Evolutionary conservation across 2,329 filamentous ascomycete genomes (phyloP).

Genomic region (Ilyonectria mors-panacis): DNA sequence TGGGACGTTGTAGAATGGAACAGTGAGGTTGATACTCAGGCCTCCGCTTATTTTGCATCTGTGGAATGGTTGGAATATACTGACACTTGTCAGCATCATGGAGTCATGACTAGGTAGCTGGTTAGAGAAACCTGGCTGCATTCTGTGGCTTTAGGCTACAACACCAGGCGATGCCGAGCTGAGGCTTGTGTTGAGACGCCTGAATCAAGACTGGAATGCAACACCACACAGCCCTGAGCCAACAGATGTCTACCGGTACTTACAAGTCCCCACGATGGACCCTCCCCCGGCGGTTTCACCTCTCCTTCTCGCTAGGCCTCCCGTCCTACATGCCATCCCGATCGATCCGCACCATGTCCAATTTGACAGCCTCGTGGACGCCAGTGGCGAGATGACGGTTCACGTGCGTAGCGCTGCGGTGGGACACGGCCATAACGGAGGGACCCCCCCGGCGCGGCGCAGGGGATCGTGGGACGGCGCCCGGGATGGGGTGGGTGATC

Average conservation of each 20-base stretch:
- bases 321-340: not conserved
- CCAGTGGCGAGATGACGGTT: not conserved
- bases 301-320: not conserved
- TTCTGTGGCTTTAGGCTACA: conserved; percentile 17
- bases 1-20: not conserved
- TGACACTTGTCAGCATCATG: not conserved
- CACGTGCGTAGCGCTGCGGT: not conserved
- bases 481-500: conserved; percentile 30
- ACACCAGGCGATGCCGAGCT: conserved; percentile 3
- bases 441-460: not conserved
- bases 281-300: conserved; percentile 18
- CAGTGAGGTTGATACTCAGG: not conserved
- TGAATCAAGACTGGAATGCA: conserved; percentile 32
- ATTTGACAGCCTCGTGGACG: not conserved
- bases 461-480: not conserved
- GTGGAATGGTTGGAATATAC: not conserved
- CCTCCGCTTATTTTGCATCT: not conserved
- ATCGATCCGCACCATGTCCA: not conserved
- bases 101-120: conserved; percentile 9
- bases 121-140: not conserved
- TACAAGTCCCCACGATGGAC: not conserved
- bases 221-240: not conserved
- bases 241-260: too few species aligned
- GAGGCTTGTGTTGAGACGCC: conserved; percentile 11
- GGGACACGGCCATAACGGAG: not conserved